Evolutionary conservation across 495 filamentous ascomycete species (phyloP).

Genomic region (Aspergillus bertholletiae): DNA sequence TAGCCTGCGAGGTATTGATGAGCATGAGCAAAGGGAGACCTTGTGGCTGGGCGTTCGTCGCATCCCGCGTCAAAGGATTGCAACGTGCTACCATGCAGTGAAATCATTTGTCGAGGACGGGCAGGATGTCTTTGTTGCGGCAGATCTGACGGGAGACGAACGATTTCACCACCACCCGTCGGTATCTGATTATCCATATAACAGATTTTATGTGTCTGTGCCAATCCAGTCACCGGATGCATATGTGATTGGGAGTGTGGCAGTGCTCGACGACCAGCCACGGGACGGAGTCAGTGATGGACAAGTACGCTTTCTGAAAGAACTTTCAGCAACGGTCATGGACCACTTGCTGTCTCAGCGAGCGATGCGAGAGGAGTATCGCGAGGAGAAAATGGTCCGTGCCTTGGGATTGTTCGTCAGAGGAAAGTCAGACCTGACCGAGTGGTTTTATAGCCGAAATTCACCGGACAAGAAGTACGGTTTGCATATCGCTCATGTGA

Average conservation of each 20-base stretch:
- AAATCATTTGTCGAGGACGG: constrained; percentile 16
- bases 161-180: constrained; percentile 19
- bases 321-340: constrained; percentile 29
- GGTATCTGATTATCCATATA: constrained; percentile 27
- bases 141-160: constrained; percentile 21
- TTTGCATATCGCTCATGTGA: constrained; percentile 7
- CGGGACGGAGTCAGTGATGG: constrained; percentile 14
- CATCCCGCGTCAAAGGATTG: constrained; percentile 41
- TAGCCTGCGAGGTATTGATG: constrained; percentile 31
- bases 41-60: constrained; percentile 40
- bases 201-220: constrained; percentile 55
- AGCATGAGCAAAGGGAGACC: constrained; percentile 22
- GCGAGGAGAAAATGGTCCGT: constrained; percentile 25
- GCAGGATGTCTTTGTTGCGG: constrained; percentile 16
- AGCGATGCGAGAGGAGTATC: constrained; percentile 5
- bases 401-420: constrained; percentile 37
- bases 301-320: constrained; percentile 27
- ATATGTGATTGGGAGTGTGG: constrained; percentile 58
- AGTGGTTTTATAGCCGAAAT: constrained; percentile 15
- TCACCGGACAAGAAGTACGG: not conserved
- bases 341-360: constrained; percentile 17
- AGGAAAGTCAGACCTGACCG: constrained; percentile 36
- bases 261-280: constrained; percentile 50
- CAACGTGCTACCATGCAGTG: constrained; percentile 19
- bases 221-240: constrained; percentile 56